Evolutionary conservation across 2,329 filamentous ascomycete species (phyloP).

Genomic region (Lecanicillium sp.): DNA sequence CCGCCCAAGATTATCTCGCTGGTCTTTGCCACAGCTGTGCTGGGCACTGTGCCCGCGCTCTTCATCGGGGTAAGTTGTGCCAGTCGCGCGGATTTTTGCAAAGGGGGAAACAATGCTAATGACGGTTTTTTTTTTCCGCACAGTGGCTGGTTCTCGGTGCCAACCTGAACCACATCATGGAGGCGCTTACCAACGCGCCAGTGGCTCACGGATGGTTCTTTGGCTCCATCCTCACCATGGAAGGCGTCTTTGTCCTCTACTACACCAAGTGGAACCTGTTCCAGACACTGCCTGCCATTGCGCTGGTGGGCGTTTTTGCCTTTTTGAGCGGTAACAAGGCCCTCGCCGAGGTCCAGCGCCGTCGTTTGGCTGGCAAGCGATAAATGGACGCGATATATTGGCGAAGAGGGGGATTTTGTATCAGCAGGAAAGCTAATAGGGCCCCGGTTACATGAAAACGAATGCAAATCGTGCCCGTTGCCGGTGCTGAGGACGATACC

Average conservation of each 20-base stretch:
- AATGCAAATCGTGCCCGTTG: no score
- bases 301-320: constrained; percentile 59
- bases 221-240: constrained; percentile 78
- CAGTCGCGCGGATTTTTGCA: no score
- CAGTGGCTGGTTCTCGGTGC: constrained; percentile 78
- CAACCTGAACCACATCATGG: constrained; percentile 70
- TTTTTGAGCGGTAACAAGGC: constrained; percentile 87
- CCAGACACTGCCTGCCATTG: constrained; percentile 70
- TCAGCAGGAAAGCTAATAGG: no score
- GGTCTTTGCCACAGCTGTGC: constrained; percentile 65
- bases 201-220: constrained; percentile 79
- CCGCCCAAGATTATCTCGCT: constrained; percentile 74
- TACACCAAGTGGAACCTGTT: constrained; percentile 90
- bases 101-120: neutral
- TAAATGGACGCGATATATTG: constrained; percentile 19
- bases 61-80: constrained; percentile 54
- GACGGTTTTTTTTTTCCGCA: neutral
- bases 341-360: constrained; percentile 83
- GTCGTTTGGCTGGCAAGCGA: constrained; percentile 68
- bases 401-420: no score
- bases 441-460: no score
- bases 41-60: constrained; percentile 66
- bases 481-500: no score
- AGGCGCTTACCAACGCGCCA: constrained; percentile 69
- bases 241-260: constrained; percentile 90